Percentiles rank a stretch among this genome's conserved stretches.
Conservation (phyloP, 257 asterid species). For the Solanum sparsipilum region DNA sequence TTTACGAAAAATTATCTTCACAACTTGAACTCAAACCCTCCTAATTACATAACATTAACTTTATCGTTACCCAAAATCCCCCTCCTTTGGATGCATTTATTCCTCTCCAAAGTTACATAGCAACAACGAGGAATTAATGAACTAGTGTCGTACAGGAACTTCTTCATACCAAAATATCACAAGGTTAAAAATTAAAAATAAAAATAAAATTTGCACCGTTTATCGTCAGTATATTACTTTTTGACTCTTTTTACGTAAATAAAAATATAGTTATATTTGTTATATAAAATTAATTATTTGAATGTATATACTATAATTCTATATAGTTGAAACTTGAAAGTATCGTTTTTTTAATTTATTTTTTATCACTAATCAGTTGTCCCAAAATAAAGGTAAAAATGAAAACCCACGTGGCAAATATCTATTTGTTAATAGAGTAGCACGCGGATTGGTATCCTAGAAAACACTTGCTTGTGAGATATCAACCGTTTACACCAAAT, state of each 20-base stretch:
- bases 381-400: background rate
- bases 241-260: too few species aligned
- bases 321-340: background rate
- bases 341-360: too few species aligned
- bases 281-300: too few species aligned
- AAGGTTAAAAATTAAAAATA: background rate
- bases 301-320: too few species aligned
- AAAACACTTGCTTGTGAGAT: background rate
- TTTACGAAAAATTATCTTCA: too few species aligned
- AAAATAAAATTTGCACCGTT: too few species aligned
- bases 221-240: too few species aligned
- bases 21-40: too few species aligned
- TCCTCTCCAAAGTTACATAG: background rate
- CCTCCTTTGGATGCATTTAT: background rate
- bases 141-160: background rate
- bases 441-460: background rate
- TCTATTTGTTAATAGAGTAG: background rate
- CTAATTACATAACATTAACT: too few species aligned
- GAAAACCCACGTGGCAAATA: background rate
- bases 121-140: too few species aligned
- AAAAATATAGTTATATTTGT: too few species aligned
- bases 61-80: background rate
- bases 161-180: background rate
- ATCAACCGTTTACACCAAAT: background rate
- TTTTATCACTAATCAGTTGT: background rate